Base-by-base conservation (phyloP, 1,284 basidiomycete genomes). In the Sanghuangporus weigelae region DNA sequence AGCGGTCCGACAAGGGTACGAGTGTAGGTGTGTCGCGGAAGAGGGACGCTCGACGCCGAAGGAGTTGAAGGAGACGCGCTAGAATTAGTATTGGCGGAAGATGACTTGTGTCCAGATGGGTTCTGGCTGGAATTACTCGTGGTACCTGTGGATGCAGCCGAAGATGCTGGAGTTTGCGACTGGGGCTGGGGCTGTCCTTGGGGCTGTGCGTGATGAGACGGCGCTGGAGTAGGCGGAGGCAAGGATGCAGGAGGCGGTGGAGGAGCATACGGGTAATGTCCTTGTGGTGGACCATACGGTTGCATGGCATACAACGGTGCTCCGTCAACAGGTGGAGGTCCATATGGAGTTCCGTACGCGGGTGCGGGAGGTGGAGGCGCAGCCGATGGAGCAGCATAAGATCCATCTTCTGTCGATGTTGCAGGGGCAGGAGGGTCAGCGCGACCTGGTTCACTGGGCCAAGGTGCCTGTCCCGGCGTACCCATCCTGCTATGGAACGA, bases 1-100 rank as follows among this genome's bases (percentile, higher is more conserved):
- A 95, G 80, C 1, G 92, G 91, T 7, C 94, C 94, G 63, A 96
- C 92, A 5, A 96, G 83, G 1, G 94, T 95, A 57, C 92, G 85
- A 5, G 90, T 92, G 73, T 92, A 94, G 4, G 85, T 83, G 70
- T 86, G 84, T 21, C 86, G 79, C 23, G 85, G 80, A 61, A 82
- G 76, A 42, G 76, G 73, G 14, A 74, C 73, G 8, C 77, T 73
- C 40, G 73, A 74, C 59, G 69, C 71, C 66, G 70, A 67, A 42
- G 75, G 64, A 35, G 67, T 68, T 35, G 64, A 65, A 63, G 73
- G 68, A 44, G 61, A 63, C 55, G 66, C 57, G 44, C 70, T 71
- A 23, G 80, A 77, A 31, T 74, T 72, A 60, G 80, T 79, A 39
- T 79, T 75, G 54, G 16, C 38, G 21, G 44, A 44, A n/a, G 61